A percentile compares a stretch with the other conserved stretches of the same genome.
Conservation (phyloP, 768 basidiomycete species). For the Brasilioporus rufonigricans region DNA sequence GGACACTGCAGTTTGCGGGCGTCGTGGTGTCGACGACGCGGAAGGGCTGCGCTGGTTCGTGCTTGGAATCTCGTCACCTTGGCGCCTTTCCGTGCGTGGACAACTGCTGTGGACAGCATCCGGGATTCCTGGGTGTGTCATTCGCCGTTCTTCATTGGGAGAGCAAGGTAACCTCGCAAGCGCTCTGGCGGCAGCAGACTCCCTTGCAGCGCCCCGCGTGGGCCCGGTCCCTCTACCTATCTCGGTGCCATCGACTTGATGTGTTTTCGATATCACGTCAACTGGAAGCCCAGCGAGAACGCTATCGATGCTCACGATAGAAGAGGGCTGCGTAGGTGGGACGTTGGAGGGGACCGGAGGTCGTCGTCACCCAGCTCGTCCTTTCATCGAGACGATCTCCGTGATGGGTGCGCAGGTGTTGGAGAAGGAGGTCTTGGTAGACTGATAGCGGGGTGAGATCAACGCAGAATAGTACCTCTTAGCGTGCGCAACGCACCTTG, state of each 20-base stretch:
- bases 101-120: neutral
- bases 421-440: constrained; percentile 5
- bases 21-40: neutral
- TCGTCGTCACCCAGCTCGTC: constrained; percentile 3
- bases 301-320: constrained; percentile 1
- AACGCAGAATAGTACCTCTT: neutral
- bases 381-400: neutral
- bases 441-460: neutral
- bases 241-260: constrained; percentile 11
- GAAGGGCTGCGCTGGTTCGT: neutral
- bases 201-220: constrained; percentile 1
- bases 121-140: neutral
- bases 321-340: constrained; percentile 7
- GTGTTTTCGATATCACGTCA: neutral
- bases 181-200: constrained; percentile 15
- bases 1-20: neutral
- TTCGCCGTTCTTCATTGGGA: too few relatives aligned
- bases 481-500: neutral
- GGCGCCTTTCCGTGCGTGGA: neutral
- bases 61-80: neutral
- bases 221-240: constrained; percentile 11
- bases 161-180: constrained; percentile 1
- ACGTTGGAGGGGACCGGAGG: constrained; percentile 2
- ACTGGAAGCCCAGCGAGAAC: neutral
- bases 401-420: neutral